Evolutionary conservation across 2,329 filamentous ascomycete genomes (phyloP), one percentile per base, ranked within the genome.

Genomic region (Arachnomyces sp.): DNA sequence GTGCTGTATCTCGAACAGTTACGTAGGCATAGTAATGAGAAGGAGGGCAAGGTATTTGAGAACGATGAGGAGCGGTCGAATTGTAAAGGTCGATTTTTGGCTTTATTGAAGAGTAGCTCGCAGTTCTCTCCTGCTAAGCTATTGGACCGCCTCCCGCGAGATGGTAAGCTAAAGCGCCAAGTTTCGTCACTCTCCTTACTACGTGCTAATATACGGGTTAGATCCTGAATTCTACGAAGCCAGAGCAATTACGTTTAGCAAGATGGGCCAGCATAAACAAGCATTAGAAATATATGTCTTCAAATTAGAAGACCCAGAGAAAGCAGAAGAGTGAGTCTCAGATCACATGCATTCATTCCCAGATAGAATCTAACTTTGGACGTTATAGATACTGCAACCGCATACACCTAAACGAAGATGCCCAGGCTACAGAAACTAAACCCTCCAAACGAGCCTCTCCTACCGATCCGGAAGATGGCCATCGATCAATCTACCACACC

Each of bases 201-300:
- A 42, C 47, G 49, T 15, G 43, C 36, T 33, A 16, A 9, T 16
- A 12, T 4, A 9, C 5, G n/a, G 31, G 12, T 9, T 48, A 90
- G 87, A 95, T 58, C 71, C 88, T 0, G 72, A 77, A 2, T 95
- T 95, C 54, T 94, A 84, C 60, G 90, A 96, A 59, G 80, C 87
- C 2, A 81, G 90, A 45, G 92, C 92, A 5, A 82, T 96, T 33
- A 81, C 96, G 14, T 76, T 96, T 30, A 88, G 86, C 62, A 93
- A 92, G 52, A 94, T 96, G 85, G 87, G 86, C 5, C 83, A 90
- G 53, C 89, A 98, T 65, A 89, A 87, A 57, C 88, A 96, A 63
- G 92, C 92, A 0, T 68, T 98, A n/a, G 84, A 92, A 58, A 94
- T 98, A 38, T 98, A 94, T 59, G 90, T 96, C 18, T 98, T 95